Percentiles rank a stretch among this genome's conserved stretches.
Evolutionary conservation across 73 alveolate genomes (phyloP).

Genomic region (Blepharisma japonicum): DNA sequence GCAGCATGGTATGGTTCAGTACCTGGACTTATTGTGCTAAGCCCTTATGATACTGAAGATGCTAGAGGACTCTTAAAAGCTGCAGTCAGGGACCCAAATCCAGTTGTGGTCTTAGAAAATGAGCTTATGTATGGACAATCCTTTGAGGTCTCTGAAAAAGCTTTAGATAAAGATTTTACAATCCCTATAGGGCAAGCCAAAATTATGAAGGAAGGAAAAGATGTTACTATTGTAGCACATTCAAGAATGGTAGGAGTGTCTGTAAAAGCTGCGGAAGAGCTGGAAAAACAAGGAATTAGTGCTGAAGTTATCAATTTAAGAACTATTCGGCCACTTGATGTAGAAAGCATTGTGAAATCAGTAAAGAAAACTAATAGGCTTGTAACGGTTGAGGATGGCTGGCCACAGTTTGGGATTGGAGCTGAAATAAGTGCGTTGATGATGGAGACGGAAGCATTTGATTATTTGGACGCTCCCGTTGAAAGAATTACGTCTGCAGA

Average conservation of each 20-base stretch:
- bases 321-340: conserved; percentile 77
- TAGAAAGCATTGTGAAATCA: conserved; percentile 68
- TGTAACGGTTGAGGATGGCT: conserved; percentile 90
- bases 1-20: conserved; percentile 86
- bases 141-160: conserved; percentile 65
- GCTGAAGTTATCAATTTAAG: conserved; percentile 76
- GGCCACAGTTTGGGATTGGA: conserved; percentile 91
- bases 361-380: conserved; percentile 84
- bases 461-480: conserved; percentile 86
- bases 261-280: conserved; percentile 76
- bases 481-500: conserved; percentile 88
- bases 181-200: conserved; percentile 84
- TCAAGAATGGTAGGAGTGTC: conserved; percentile 76
- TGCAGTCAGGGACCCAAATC: conserved; percentile 82
- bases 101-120: conserved; percentile 84
- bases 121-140: conserved; percentile 79
- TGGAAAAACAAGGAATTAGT: conserved; percentile 65
- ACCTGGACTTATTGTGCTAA: conserved; percentile 81
- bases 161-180: conserved; percentile 66
- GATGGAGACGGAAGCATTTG: conserved; percentile 84
- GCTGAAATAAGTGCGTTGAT: conserved; percentile 83
- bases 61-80: conserved; percentile 80
- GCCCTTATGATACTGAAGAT: conserved; percentile 84
- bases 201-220: conserved; percentile 75
- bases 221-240: conserved; percentile 78